A percentile compares a stretch with the other conserved stretches of the same genome.
Conservation (phyloP, 768 basidiomycete species). For the Chiua virens region DNA sequence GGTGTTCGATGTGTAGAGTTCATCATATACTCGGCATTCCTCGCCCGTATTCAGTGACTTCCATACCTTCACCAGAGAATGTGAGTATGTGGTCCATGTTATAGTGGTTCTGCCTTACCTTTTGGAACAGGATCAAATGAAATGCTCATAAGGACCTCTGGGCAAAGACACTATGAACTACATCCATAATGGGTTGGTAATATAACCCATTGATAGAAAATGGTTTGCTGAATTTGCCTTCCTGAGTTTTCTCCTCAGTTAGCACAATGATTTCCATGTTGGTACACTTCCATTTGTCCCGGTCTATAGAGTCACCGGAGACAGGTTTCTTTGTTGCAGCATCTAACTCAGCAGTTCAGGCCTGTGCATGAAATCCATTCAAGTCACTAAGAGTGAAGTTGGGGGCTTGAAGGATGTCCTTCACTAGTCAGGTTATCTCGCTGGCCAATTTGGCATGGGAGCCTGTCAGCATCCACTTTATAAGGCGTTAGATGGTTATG, state of each 20-base stretch:
- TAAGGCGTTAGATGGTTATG: no score
- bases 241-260: not conserved
- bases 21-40: not conserved
- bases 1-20: not conserved
- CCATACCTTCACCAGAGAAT: not conserved
- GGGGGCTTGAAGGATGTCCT: not conserved
- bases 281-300: not conserved
- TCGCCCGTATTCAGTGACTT: not conserved
- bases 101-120: constrained; percentile 1
- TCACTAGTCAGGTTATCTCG: not conserved
- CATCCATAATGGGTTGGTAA: constrained; percentile 16
- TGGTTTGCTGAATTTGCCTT: not conserved
- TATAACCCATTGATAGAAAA: constrained; percentile 31
- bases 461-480: not conserved
- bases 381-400: not conserved
- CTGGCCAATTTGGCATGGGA: not conserved
- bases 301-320: not conserved
- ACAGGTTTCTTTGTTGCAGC: not conserved
- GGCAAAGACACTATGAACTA: constrained; percentile 9
- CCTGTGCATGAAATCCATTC: not conserved
- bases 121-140: constrained; percentile 25
- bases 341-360: not conserved
- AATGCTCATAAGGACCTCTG: constrained; percentile 10
- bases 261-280: not conserved
- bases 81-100: not conserved